Percentiles rank a stretch among this genome's conserved stretches.
phyloP scores from a whole-genome alignment of 768 basidiomycete genomes.

The Leccinum incarnatum region DNA sequence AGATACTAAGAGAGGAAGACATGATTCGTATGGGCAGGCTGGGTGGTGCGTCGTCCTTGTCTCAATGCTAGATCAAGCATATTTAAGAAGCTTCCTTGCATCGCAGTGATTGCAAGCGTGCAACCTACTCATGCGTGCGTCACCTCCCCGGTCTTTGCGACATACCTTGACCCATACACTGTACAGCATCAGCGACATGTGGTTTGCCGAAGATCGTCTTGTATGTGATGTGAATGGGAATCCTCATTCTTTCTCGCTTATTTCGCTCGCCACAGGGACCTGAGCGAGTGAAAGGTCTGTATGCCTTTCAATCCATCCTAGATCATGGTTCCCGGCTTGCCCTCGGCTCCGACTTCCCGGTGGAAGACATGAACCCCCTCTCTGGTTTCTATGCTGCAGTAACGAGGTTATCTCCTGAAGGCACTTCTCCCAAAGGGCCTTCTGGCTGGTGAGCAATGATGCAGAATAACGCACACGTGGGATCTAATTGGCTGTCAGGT shows the following conservation, averaged over 20 bases:
- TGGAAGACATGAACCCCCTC: constrained; percentile 84
- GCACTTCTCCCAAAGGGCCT: constrained; percentile 77
- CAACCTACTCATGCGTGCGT: constrained; percentile 87
- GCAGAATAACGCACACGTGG: background rate
- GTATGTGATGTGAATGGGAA: constrained; percentile 38
- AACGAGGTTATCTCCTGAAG: constrained; percentile 65
- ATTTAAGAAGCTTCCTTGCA: background rate
- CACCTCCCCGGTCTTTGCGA: background rate
- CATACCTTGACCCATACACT: background rate
- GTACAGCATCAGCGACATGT: constrained; percentile 78
- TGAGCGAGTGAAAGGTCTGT: constrained; percentile 79
- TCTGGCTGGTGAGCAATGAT: constrained; percentile 66
- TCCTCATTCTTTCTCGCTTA: background rate
- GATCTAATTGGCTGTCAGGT: constrained; percentile 47
- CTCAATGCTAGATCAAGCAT: background rate
- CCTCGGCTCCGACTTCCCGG: constrained; percentile 87
- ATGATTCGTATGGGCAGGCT: constrained; percentile 74
- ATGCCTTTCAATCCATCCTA: constrained; percentile 78
- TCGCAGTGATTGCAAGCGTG: constrained; percentile 80
- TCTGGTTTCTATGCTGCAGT: constrained; percentile 87
- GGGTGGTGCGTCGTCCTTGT: constrained; percentile 52
- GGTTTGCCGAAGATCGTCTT: constrained; percentile 80
- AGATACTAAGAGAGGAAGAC: constrained; percentile 76
- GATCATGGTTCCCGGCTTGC: constrained; percentile 66
- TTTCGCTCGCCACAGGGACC: constrained; percentile 52